Evolutionary conservation across 2,329 filamentous ascomycete species (phyloP), one percentile per base, ranked within the genome.

Genomic region (Penicillium sp.): DNA sequence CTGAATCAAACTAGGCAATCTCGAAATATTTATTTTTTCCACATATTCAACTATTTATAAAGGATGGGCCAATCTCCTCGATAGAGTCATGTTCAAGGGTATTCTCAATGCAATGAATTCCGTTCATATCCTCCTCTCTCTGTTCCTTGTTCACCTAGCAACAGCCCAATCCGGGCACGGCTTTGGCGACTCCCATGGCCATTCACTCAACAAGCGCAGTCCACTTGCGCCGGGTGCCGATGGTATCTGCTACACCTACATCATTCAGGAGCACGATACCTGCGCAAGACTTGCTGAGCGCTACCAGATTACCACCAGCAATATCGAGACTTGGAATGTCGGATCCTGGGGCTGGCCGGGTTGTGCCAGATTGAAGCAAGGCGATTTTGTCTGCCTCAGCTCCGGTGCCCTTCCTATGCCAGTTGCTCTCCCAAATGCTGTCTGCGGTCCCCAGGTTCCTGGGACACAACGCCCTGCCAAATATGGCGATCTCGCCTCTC

Each of bases 381-480:
- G 70, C 1, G 38, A 56, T 2, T 67, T 65, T 13, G 75, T 81
- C 5, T 81, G 80, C 56, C 61, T 81, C 0, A 78, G 76, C 56
- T 60, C 63, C 0, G 79, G 79, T 4, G 59, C 56, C 1, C 71
- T 77, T 6, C 77, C 78, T 0, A 73, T 81, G 67, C 80, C 80
- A 1, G 67, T 73, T 1, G 56, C 69, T 2, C 60, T 78, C 2
- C 29, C 66, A 1, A 73, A 76, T 47, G 75, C 76, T 13, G 60
- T 73, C 0, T 82, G 82, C 63, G 81, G 82, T 0, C 82, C 81
- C 1, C 71, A 76, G 45, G 71, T 75, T 0, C 72, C 73, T 5
- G 77, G 77, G 0, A 80, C 78, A 0, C 49, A 62, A 10, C 47
- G 63, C 12, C 75, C 78, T 0, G 17, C 65, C 0, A 63, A 69